These are phyloP conservation scores for Chloris gayana DNA, from an alignment of 176 grass and related monocot species.

Conservation along the genomic window DNA sequence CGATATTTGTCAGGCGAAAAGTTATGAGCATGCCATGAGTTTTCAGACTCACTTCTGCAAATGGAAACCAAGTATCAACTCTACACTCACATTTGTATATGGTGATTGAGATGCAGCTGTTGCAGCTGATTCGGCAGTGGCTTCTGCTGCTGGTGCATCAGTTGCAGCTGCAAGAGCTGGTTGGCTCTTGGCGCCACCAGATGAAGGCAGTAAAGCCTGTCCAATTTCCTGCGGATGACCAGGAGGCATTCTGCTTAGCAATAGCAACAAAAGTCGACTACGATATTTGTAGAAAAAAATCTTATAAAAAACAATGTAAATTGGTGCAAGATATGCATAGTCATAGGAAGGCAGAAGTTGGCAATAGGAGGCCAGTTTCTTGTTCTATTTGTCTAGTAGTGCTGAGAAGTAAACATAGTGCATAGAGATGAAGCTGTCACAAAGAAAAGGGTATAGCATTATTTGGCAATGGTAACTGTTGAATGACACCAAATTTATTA, in stretches of 20 bases:
- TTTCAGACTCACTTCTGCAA: neutral
- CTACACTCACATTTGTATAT: conserved; percentile 70
- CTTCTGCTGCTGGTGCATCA: conserved; percentile 38
- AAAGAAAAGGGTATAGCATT: neutral
- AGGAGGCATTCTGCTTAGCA: neutral
- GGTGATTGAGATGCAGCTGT: conserved; percentile 69
- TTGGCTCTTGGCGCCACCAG: conserved; percentile 59
- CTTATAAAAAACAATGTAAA: neutral
- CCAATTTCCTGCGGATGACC: conserved; percentile 74
- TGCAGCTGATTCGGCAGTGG: conserved; percentile 29
- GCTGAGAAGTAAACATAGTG: neutral
- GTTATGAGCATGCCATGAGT: conserved; percentile 29
- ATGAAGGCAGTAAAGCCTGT: conserved; percentile 70
- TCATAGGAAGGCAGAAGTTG: neutral
- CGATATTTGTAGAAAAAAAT: neutral
- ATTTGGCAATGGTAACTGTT: neutral
- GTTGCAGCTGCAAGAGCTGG: conserved; percentile 41
- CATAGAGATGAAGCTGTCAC: neutral
- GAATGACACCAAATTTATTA: neutral
- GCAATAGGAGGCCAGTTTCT: neutral
- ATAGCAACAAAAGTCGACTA: neutral
- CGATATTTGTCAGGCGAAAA: conserved; percentile 22
- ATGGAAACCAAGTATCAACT: conserved; percentile 10
- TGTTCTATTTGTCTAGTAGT: neutral
- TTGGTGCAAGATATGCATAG: neutral